These are phyloP conservation scores for Alternaria sp. DNA, from an alignment of 2,329 filamentous ascomycete genomes.

Conservation along the genomic window DNA sequence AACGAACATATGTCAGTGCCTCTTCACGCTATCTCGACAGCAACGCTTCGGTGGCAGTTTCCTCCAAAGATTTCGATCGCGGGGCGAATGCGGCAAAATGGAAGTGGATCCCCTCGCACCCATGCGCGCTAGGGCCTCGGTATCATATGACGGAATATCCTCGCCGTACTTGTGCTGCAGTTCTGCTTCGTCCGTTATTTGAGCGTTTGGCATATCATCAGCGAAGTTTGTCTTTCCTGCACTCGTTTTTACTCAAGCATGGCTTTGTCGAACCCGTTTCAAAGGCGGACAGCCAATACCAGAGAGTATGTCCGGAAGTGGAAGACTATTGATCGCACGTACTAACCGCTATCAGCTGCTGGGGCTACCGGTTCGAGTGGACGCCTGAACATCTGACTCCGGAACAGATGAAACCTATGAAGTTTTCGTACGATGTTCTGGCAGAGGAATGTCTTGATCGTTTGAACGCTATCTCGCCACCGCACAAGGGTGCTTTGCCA, in stretches of 20 bases:
- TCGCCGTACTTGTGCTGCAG: slow-evolving; percentile 5
- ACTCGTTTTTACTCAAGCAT: slow-evolving; percentile 35
- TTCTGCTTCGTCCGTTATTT: slow-evolving; percentile 2
- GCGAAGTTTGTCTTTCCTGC: not conserved
- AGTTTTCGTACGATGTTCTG: slow-evolving; percentile 73
- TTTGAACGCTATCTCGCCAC: slow-evolving; percentile 69
- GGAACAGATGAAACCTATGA: slow-evolving; percentile 68
- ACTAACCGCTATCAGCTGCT: slow-evolving; percentile 54
- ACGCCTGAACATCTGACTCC: slow-evolving; percentile 69
- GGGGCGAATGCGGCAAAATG: slow-evolving; percentile 23
- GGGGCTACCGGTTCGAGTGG: slow-evolving; percentile 76
- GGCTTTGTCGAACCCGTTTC: slow-evolving; percentile 57
- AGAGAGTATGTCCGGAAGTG: slow-evolving; percentile 47
- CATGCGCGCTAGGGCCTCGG: slow-evolving; percentile 34
- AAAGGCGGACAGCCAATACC: slow-evolving; percentile 54
- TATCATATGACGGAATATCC: slow-evolving; percentile 40
- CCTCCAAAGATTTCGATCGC: slow-evolving; percentile 7
- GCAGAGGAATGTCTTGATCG: slow-evolving; percentile 72
- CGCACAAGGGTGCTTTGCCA: slow-evolving; percentile 49
- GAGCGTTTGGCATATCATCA: not conserved
- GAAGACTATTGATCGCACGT: slow-evolving; percentile 17
- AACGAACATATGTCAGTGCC: slow-evolving; percentile 14
- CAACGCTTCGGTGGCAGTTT: not conserved
- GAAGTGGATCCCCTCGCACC: slow-evolving; percentile 21
- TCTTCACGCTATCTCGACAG: slow-evolving; percentile 1